Conservation (phyloP, 1,284 basidiomycete genomes). For the Cutaneotrichosporon dermatis region DNA sequence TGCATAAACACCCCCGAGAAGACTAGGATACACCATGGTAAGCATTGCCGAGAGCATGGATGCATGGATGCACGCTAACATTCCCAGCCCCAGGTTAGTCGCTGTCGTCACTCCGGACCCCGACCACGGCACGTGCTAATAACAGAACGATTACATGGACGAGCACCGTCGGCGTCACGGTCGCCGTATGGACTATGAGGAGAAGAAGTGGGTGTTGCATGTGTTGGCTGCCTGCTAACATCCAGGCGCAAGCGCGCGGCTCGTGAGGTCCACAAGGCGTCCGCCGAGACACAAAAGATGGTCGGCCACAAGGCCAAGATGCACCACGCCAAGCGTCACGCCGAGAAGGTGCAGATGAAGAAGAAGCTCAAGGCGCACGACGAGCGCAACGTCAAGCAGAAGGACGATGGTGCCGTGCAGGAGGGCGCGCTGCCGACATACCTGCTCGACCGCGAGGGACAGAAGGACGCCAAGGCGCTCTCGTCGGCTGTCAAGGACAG, state of each 20-base stretch:
- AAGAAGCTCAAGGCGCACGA: constrained; percentile 99
- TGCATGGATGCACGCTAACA: constrained; percentile 11
- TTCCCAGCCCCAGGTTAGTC: constrained; percentile 42
- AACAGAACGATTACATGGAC: constrained; percentile 51
- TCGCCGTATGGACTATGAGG: constrained; percentile 49
- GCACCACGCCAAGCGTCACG: constrained; percentile 89
- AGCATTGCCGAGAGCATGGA: background rate
- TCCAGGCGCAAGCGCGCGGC: constrained; percentile 88
- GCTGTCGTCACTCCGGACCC: background rate
- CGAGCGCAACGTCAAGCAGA: constrained; percentile 94
- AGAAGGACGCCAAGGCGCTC: constrained; percentile 95
- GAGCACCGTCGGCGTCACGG: constrained; percentile 50
- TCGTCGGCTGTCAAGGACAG: constrained; percentile 98
- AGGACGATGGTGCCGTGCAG: constrained; percentile 72
- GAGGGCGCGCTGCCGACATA: constrained; percentile 90
- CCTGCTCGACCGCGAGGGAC: constrained; percentile 91
- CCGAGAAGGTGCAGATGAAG: constrained; percentile 97
- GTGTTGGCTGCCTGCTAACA: background rate
- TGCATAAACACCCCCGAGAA: constrained; percentile 1
- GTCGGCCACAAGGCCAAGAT: constrained; percentile 98
- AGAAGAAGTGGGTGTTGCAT: constrained; percentile 41
- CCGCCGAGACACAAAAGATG: constrained; percentile 83
- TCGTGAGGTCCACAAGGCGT: constrained; percentile 81
- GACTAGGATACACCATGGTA: constrained; percentile 24
- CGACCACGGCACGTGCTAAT: constrained; percentile 8